A percentile compares a stretch with the other conserved stretches of the same genome.
phyloP scores from a whole-genome alignment of 2,329 filamentous ascomycete genomes.

The Penicillium nordicum region DNA sequence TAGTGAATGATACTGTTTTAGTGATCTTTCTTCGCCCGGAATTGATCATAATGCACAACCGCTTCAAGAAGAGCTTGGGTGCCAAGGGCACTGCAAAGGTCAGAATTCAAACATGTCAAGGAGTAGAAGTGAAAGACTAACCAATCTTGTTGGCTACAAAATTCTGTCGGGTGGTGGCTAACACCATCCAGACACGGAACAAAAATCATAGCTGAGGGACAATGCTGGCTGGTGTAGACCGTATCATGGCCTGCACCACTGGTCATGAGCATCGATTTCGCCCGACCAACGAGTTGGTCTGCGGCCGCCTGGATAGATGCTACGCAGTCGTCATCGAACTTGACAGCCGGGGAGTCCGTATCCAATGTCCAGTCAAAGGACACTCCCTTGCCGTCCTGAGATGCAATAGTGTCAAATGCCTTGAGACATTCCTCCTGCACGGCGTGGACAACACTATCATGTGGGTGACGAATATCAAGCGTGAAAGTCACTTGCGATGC shows the following conservation, averaged over 20 bases:
- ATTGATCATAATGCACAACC: too few species aligned
- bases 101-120: too few species aligned
- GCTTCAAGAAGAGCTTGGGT: too few species aligned
- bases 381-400: conserved; percentile 50
- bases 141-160: too few species aligned
- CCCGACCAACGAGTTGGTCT: conserved; percentile 50
- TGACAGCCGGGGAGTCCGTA: conserved; percentile 54
- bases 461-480: conserved; percentile 61
- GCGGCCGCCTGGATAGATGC: conserved; percentile 57
- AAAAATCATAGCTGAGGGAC: conserved; percentile 62
- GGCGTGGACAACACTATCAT: conserved; percentile 52
- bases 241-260: conserved; percentile 60
- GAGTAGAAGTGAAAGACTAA: too few species aligned
- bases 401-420: conserved; percentile 56
- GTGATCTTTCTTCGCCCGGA: too few species aligned
- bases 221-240: conserved; percentile 53
- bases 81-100: too few species aligned
- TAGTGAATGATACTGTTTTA: too few species aligned
- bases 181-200: conserved; percentile 55
- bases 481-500: conserved; percentile 62
- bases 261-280: conserved; percentile 48
- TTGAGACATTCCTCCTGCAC: conserved; percentile 54
- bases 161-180: too few species aligned
- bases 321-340: conserved; percentile 63
- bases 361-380: conserved; percentile 57